Percentiles rank a stretch among this genome's conserved stretches.
phyloP scores from a whole-genome alignment of 345 rosid species.

The Leavenworthia alabamica region DNA sequence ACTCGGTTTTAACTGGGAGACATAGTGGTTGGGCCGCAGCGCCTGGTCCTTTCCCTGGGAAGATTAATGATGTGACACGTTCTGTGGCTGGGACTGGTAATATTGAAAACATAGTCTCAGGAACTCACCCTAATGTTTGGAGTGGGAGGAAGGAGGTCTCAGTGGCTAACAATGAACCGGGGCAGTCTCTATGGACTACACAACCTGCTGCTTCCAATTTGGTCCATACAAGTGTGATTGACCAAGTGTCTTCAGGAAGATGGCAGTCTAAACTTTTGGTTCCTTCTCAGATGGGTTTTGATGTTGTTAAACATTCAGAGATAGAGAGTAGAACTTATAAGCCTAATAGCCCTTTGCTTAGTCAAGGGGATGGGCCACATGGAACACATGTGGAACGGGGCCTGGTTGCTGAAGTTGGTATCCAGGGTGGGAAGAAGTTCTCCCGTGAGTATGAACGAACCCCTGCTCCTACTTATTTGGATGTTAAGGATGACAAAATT shows the following conservation, averaged over 20 bases:
- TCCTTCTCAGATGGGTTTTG: conserved; percentile 34
- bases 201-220: conserved; percentile 48
- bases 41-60: conserved; percentile 36
- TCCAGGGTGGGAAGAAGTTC: conserved; percentile 37
- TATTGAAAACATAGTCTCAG: conserved; percentile 32
- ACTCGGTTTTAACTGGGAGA: conserved; percentile 38
- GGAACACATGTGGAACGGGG: conserved; percentile 36
- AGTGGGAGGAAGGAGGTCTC: conserved; percentile 45
- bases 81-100: conserved; percentile 29
- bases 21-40: conserved; percentile 25
- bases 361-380: conserved; percentile 28
- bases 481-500: conserved; percentile 39
- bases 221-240: conserved; percentile 63
- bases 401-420: conserved; percentile 32
- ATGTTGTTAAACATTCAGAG: conserved; percentile 42
- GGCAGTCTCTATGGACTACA: conserved; percentile 44
- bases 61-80: conserved; percentile 33
- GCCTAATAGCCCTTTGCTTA: conserved; percentile 27
- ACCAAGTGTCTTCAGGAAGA: conserved; percentile 69
- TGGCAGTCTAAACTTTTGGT: conserved; percentile 61
- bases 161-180: conserved; percentile 31
- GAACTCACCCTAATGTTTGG: conserved; percentile 53
- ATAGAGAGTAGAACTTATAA: conserved; percentile 32
- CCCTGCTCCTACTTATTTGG: conserved; percentile 29
- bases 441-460: conserved; percentile 36